These are phyloP conservation scores for Dactylonectria estremocensis DNA, from an alignment of 2,329 filamentous ascomycete genomes.

Conservation along the genomic window DNA sequence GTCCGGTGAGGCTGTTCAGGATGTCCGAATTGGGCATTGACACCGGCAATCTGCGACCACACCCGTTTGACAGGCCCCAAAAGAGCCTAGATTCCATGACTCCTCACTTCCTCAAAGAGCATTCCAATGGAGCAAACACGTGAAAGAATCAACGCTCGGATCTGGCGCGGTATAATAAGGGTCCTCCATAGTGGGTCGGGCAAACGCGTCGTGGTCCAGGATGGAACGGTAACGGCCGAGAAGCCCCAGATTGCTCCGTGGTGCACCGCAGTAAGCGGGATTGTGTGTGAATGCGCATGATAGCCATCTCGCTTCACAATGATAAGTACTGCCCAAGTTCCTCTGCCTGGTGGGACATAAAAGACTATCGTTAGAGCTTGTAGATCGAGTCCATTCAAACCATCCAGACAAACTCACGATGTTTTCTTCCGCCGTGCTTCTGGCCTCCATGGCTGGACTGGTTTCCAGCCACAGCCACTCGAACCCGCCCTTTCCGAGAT, in stretches of 20 bases:
- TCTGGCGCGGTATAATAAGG: slow-evolving; percentile 3
- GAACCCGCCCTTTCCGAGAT: neutral
- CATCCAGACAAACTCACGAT: neutral
- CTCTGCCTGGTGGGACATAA: neutral
- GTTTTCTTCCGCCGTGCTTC: neutral
- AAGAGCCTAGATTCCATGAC: slow-evolving; percentile 5
- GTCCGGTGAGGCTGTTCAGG: slow-evolving; percentile 16
- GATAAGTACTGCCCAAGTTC: slow-evolving; percentile 15
- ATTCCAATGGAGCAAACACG: slow-evolving; percentile 1
- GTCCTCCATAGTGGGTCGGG: slow-evolving; percentile 1
- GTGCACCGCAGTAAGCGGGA: neutral
- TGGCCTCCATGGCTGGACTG: slow-evolving; percentile 10
- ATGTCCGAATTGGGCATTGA: slow-evolving; percentile 13
- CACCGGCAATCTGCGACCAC: slow-evolving; percentile 6
- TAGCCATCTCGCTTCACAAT: neutral
- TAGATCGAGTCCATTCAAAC: neutral
- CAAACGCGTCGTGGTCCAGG: neutral
- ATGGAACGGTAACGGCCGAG: slow-evolving; percentile 27
- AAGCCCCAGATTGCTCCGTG: slow-evolving; percentile 3
- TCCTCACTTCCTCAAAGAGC: slow-evolving; percentile 3
- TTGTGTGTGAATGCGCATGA: neutral
- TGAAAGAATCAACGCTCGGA: slow-evolving; percentile 4
- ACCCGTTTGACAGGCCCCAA: slow-evolving; percentile 7
- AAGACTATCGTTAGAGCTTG: neutral
- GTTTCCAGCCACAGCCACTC: neutral